Conservation (phyloP, 495 filamentous ascomycete genomes). For the Pseudoneurospora amorphoporcata region DNA sequence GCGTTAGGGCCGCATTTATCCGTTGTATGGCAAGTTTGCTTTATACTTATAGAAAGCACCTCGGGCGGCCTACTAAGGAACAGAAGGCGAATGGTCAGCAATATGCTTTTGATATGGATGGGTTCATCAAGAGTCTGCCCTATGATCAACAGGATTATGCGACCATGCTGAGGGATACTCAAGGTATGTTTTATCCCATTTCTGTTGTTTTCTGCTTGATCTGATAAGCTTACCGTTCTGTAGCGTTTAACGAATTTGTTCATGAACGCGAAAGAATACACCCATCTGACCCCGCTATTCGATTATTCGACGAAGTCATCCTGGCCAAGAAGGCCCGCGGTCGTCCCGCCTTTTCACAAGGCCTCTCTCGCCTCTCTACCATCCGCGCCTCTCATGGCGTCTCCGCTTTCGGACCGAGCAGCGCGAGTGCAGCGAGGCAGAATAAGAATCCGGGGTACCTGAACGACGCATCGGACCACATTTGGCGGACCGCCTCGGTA, state of each 20-base stretch:
- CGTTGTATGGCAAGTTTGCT: slow-evolving; percentile 89
- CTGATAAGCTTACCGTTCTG: neutral
- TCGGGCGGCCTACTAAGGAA: slow-evolving; percentile 64
- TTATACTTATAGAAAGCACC: slow-evolving; percentile 86
- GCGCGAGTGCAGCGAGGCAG: slow-evolving; percentile 21
- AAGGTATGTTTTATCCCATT: slow-evolving; percentile 47
- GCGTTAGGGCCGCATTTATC: slow-evolving; percentile 86
- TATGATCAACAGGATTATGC: slow-evolving; percentile 87
- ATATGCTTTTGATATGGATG: slow-evolving; percentile 92
- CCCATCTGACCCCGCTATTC: slow-evolving; percentile 51
- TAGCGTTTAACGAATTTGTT: slow-evolving; percentile 94
- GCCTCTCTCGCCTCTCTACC: slow-evolving; percentile 44
- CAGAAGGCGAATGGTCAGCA: slow-evolving; percentile 78
- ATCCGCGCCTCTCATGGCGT: slow-evolving; percentile 34
- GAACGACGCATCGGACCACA: slow-evolving; percentile 76
- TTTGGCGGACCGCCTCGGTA: slow-evolving; percentile 84
- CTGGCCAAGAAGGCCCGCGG: slow-evolving; percentile 88
- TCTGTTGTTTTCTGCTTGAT: slow-evolving; percentile 6
- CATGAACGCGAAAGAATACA: slow-evolving; percentile 71
- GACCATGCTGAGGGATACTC: slow-evolving; percentile 78
- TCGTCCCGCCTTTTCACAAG: slow-evolving; percentile 37
- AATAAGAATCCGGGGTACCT: slow-evolving; percentile 57
- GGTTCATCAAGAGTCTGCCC: slow-evolving; percentile 82
- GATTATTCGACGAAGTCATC: slow-evolving; percentile 92
- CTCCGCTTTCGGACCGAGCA: slow-evolving; percentile 21